Percentiles rank a stretch among this genome's conserved stretches.
Evolutionary conservation across 176 grass and related monocot genomes (phyloP).

Genomic region (Typha latifolia): DNA sequence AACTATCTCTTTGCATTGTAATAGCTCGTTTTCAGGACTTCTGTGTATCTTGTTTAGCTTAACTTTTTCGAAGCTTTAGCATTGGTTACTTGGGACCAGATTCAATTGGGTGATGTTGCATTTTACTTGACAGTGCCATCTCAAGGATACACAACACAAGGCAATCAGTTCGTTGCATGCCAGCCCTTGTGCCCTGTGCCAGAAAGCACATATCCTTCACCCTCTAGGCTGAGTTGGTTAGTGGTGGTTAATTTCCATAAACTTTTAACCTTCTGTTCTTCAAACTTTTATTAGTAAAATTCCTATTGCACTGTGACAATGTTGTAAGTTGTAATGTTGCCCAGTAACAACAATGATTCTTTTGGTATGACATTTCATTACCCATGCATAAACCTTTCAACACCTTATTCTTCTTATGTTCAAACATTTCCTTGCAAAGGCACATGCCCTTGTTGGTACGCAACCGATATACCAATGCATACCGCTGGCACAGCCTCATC

Average conservation of each 20-base stretch:
- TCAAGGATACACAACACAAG: conserved; percentile 49
- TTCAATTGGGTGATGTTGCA: conserved; percentile 2
- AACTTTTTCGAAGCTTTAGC: neutral
- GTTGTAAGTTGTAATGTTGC: neutral
- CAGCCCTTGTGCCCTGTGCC: conserved; percentile 80
- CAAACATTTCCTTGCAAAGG: no score
- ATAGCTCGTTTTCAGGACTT: conserved; percentile 71
- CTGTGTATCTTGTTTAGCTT: conserved; percentile 14
- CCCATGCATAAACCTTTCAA: neutral
- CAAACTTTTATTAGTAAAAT: no score
- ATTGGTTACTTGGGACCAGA: neutral
- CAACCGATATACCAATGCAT: no score
- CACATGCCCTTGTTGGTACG: no score
- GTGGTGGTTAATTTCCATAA: neutral
- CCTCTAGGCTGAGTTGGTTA: conserved; percentile 63
- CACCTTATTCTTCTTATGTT: neutral
- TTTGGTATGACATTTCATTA: neutral
- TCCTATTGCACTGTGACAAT: neutral
- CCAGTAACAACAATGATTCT: neutral
- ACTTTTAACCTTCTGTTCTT: no score
- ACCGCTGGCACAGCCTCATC: no score
- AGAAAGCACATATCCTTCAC: conserved; percentile 42
- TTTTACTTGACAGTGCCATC: conserved; percentile 44
- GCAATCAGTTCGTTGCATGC: conserved; percentile 56
- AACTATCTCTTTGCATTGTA: conserved; percentile 49